Base-by-base conservation (phyloP, 2,329 filamentous ascomycete species). In the Fusarium chuoi region DNA sequence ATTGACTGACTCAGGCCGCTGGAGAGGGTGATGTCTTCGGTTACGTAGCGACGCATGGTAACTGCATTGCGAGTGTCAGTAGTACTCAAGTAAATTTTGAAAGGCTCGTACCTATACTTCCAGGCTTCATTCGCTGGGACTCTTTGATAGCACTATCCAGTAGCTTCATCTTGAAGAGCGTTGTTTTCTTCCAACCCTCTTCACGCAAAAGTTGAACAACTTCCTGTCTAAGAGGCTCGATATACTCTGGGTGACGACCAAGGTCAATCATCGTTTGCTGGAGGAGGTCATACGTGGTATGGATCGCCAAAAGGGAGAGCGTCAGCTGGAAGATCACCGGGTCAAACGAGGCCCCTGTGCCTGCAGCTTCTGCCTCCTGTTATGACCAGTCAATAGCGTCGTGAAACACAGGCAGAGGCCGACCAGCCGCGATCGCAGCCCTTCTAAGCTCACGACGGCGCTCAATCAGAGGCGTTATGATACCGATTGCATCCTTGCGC, bases 91-190 rank as follows among this genome's bases (percentile, higher is more conserved):
- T 7, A 28, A 28, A 6, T 7, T 6, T 28, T 28, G 28, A 7
- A 20, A n/a, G 2, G 4, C 3, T 11, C 28, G 5, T 28, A 61
- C 62, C 36, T 24, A 61, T 54, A 2, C 55, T 54, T 1, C 36
- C 58, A 35, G 35, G 64, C 24, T 56, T 66, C 14, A 66, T 42
- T 1, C 64, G 35, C 13, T 66, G 64, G 1, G 64, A 28, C 7
- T 66, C 64, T 10, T 66, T 66, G 17, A 66, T 51, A 0, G 48
- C 64, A n/a, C 64, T 62, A 7, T 66, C 64, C 5, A 66, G 36
- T 1, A 66, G 58, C 17, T 62, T 66, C 49, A 66, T 49, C 8
- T 66, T 66, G 52, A n/a, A 38, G 1, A 66, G 28, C 0, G 58
- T 44, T 8, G 58, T 62, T 3, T 62, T 66, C 20, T 62, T 62